These are phyloP conservation scores for Esteya vermicola DNA, from an alignment of 2,329 filamentous ascomycete genomes.

Conservation along the genomic window DNA sequence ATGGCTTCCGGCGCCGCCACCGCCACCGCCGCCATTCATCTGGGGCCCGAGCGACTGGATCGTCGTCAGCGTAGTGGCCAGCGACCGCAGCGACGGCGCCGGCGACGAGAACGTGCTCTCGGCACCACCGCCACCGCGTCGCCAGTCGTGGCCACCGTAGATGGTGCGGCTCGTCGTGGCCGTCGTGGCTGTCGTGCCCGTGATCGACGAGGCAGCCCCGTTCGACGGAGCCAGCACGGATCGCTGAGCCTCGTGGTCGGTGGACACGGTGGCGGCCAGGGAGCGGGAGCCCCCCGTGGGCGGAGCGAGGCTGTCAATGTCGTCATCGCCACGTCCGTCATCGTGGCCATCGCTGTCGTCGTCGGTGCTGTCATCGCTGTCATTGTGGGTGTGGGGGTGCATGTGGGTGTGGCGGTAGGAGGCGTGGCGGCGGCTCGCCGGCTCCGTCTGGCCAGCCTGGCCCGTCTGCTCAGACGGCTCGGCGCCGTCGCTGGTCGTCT, in stretches of 20 bases:
- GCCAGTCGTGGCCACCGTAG: slow-evolving; percentile 50
- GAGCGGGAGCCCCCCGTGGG: slow-evolving; percentile 55
- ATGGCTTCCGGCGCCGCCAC: slow-evolving; percentile 26
- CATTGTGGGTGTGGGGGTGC: no score
- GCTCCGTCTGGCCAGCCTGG: no score
- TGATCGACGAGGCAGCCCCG: slow-evolving; percentile 40
- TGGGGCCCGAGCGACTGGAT: slow-evolving; percentile 62
- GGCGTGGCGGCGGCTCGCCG: no score
- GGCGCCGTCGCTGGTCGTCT: slow-evolving; percentile 33
- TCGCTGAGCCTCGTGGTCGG: slow-evolving; percentile 60
- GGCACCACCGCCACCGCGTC: slow-evolving; percentile 39
- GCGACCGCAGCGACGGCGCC: slow-evolving; percentile 63
- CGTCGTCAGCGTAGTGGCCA: slow-evolving; percentile 74
- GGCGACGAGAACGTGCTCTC: slow-evolving; percentile 72
- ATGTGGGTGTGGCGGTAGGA: no score
- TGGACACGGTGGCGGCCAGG: slow-evolving; percentile 67
- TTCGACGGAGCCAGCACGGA: slow-evolving; percentile 70
- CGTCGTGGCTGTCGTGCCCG: slow-evolving; percentile 41
- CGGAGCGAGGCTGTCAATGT: slow-evolving; percentile 39
- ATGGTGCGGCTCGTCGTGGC: slow-evolving; percentile 49
- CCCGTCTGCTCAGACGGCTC: no score
- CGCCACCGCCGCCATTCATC: slow-evolving; percentile 12
- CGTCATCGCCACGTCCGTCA: background rate
- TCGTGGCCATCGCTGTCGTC: background rate
- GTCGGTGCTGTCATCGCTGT: no score